These are phyloP conservation scores for Allantophomopsis lycopodina DNA, from an alignment of 2,329 filamentous ascomycete genomes.

Conservation along the genomic window DNA sequence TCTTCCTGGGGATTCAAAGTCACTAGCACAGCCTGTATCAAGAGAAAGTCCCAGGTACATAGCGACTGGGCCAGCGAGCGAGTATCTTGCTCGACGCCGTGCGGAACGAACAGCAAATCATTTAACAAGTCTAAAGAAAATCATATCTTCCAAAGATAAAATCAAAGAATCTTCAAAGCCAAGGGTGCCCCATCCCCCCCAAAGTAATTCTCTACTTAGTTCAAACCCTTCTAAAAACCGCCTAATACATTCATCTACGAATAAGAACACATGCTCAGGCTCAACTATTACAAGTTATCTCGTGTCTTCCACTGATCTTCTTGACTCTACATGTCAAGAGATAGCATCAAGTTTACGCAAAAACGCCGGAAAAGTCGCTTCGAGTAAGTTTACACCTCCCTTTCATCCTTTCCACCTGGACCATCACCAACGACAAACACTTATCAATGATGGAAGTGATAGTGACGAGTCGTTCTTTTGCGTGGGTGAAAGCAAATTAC, in stretches of 20 bases:
- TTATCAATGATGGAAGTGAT: not conserved
- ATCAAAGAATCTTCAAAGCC: not conserved
- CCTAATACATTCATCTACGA: not conserved
- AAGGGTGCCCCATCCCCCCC: not conserved
- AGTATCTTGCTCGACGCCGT: no score
- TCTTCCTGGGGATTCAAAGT: no score
- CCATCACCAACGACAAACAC: not conserved
- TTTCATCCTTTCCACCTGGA: slow-evolving; percentile 6
- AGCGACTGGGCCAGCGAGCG: no score
- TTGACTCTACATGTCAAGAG: not conserved
- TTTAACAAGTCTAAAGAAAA: not conserved
- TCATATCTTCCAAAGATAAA: not conserved
- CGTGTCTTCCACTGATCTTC: not conserved
- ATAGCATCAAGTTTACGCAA: not conserved
- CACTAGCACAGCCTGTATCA: no score
- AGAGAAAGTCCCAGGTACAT: no score
- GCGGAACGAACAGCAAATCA: not conserved
- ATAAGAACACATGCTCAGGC: not conserved
- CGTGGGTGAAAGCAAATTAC: slow-evolving; percentile 2
- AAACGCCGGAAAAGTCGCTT: slow-evolving; percentile 2
- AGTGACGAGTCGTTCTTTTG: slow-evolving; percentile 7
- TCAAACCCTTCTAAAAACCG: not conserved
- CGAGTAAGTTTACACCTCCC: not conserved
- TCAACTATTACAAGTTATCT: not conserved
- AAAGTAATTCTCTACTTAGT: not conserved